Conservation (phyloP, 2,329 filamentous ascomycete species). For the Cercospora citrullina region DNA sequence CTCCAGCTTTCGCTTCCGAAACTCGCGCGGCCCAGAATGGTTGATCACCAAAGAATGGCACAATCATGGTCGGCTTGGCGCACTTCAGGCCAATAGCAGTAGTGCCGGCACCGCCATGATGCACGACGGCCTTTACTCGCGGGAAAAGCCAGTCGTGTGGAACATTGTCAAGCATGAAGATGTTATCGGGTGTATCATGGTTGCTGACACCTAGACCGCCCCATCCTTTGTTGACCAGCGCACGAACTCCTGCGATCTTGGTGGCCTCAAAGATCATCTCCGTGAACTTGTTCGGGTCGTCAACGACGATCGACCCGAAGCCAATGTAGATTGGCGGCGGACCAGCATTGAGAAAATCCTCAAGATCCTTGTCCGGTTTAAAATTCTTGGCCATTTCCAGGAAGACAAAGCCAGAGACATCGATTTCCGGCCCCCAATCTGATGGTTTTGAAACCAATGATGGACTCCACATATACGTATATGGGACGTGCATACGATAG, state of each 20-base stretch:
- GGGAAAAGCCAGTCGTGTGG: conserved; percentile 79
- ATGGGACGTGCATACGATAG: conserved; percentile 71
- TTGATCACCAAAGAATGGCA: conserved; percentile 79
- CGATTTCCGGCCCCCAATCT: conserved; percentile 45
- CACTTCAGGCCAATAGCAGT: conserved; percentile 72
- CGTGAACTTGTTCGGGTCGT: conserved; percentile 68
- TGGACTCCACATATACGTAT: conserved; percentile 62
- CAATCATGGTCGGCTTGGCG: conserved; percentile 71
- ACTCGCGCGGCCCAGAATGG: conserved; percentile 76
- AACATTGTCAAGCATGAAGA: conserved; percentile 72
- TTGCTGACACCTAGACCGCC: conserved; percentile 64
- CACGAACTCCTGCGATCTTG: conserved; percentile 64
- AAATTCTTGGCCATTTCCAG: conserved; percentile 40
- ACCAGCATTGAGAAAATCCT: conserved; percentile 56
- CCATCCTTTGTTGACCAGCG: conserved; percentile 75
- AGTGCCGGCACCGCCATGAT: conserved; percentile 77
- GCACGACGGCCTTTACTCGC: conserved; percentile 64
- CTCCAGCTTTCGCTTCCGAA: conserved; percentile 62
- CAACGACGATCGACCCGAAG: conserved; percentile 74
- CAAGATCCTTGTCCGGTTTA: conserved; percentile 38
- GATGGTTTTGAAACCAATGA: conserved; percentile 43
- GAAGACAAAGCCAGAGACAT: conserved; percentile 41
- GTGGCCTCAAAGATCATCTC: conserved; percentile 71
- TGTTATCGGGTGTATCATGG: conserved; percentile 61
- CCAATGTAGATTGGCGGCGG: conserved; percentile 70